Evolutionary conservation across 257 asterid species (phyloP), one percentile per base, ranked within the genome.

Genomic region (Perilla frutescens): DNA sequence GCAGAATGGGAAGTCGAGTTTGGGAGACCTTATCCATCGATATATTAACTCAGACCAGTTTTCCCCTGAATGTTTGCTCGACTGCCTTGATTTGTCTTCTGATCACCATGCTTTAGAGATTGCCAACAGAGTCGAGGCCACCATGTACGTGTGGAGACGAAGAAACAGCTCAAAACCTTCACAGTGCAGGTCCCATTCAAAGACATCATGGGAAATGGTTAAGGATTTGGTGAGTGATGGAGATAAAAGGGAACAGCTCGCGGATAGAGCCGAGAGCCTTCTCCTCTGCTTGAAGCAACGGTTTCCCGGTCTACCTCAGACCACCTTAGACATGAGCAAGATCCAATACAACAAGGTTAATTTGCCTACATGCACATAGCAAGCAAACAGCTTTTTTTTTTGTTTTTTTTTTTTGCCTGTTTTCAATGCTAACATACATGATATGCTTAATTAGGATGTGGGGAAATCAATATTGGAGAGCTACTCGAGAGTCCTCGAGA

Each of bases 241-340:
- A 9, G 91, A 86, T 32, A 91, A 80, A 77, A 77, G 87, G 44
- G 96, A 88, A 72, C 48, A 68, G 37, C 84, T 91, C 11, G 91
- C 89, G 0, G 90, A 84, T 50, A 79, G 92, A 79, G 96, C 96
- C 8, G 92, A 91, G 77, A 87, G 85, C 79, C 84, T 91, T 64
- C 86, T 91, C 64, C 85, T 84, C 55, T 83, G 88, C 89, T 76
- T 91, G 81, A 89, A 82, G 76, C 91, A 71, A 34, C 61, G 90
- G 8, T 91, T 81, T 75, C 96, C 97, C 15, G 89, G 92, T 62
- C 90, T 91, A 40, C 86, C 93, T 39, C 97, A 89, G 84, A 91
- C 92, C 61, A 66, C 85, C 73, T 78, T 91, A 75, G 91, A 91
- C 86, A 87, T 73, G 84, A 89, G 84, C 82, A 91, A 91, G 77